Conservation (phyloP, 495 filamentous ascomycete species). For the Patellaria atrata region DNA sequence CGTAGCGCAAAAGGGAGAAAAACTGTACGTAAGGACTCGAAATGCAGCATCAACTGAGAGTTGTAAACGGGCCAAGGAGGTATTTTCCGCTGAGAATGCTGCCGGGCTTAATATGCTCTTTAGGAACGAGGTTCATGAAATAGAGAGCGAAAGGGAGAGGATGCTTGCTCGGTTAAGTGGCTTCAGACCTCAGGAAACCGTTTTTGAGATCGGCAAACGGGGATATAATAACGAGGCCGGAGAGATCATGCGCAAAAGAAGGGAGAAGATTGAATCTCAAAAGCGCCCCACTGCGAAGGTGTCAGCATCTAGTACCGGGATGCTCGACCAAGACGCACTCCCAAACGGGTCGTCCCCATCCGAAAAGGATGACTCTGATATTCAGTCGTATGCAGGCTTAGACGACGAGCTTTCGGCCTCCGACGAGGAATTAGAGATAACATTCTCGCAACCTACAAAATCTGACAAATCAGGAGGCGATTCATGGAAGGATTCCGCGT, state of each 20-base stretch:
- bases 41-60: conserved; percentile 79
- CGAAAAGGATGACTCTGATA: conserved; percentile 17
- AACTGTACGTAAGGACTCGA: conserved; percentile 75
- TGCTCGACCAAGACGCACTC: conserved; percentile 18
- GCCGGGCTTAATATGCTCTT: conserved; percentile 62
- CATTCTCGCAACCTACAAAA: conserved; percentile 48
- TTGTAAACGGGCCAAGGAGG: conserved; percentile 66
- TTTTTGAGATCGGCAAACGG: conserved; percentile 79
- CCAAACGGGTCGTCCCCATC: conserved; percentile 18
- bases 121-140: conserved; percentile 43
- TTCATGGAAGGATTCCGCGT: conserved; percentile 65
- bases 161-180: conserved; percentile 77
- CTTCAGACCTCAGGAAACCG: conserved; percentile 79
- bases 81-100: conserved; percentile 54
- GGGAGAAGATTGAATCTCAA: conserved; percentile 44
- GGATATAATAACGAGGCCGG: conserved; percentile 55
- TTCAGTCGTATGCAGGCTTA: conserved; percentile 3
- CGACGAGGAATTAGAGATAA: conserved; percentile 59
- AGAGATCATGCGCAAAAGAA: conserved; percentile 58
- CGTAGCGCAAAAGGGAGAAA: conserved; percentile 80
- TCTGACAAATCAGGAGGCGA: conserved; percentile 25
- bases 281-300: conserved; percentile 24
- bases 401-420: conserved; percentile 13
- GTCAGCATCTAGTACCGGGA: neutral
- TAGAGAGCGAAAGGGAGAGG: conserved; percentile 57